Evolutionary conservation across 768 basidiomycete species (phyloP).

Genomic region (Tulasnella sp.): DNA sequence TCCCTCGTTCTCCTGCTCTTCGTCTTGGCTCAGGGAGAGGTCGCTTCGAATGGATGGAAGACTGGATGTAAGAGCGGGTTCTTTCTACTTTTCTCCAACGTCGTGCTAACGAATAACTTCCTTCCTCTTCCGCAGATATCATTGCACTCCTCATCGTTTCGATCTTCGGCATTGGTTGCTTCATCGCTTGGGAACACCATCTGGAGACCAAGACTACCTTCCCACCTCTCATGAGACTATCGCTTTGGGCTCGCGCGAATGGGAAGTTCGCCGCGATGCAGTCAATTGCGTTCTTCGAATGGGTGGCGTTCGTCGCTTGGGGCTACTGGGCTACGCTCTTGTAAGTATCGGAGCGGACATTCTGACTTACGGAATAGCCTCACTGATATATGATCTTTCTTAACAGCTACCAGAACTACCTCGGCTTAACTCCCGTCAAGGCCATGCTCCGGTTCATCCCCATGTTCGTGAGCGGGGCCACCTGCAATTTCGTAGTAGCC

Average conservation of each 20-base stretch:
- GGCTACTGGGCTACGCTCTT: slow-evolving; percentile 38
- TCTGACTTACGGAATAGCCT: background rate
- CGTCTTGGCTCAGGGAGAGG: slow-evolving; percentile 55
- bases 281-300: slow-evolving; percentile 50
- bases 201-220: slow-evolving; percentile 32
- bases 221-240: slow-evolving; percentile 54
- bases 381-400: background rate
- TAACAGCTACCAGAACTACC: slow-evolving; percentile 56
- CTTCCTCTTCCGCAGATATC: slow-evolving; percentile 38
- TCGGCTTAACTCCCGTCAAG: slow-evolving; percentile 39
- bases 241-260: slow-evolving; percentile 49
- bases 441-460: slow-evolving; percentile 60
- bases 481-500: slow-evolving; percentile 56
- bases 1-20: slow-evolving; percentile 39
- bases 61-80: slow-evolving; percentile 37
- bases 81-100: background rate
- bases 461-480: slow-evolving; percentile 52
- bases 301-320: slow-evolving; percentile 32
- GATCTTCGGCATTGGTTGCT: slow-evolving; percentile 40
- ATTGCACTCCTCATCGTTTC: slow-evolving; percentile 56
- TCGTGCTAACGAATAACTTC: background rate
- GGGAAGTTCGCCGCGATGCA: slow-evolving; percentile 54
- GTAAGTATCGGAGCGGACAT: background rate
- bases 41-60: slow-evolving; percentile 47
- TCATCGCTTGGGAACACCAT: slow-evolving; percentile 54